Evolutionary conservation across 441 rosid genomes (phyloP), one percentile per base, ranked within the genome.

Genomic region (Brassica balearica): DNA sequence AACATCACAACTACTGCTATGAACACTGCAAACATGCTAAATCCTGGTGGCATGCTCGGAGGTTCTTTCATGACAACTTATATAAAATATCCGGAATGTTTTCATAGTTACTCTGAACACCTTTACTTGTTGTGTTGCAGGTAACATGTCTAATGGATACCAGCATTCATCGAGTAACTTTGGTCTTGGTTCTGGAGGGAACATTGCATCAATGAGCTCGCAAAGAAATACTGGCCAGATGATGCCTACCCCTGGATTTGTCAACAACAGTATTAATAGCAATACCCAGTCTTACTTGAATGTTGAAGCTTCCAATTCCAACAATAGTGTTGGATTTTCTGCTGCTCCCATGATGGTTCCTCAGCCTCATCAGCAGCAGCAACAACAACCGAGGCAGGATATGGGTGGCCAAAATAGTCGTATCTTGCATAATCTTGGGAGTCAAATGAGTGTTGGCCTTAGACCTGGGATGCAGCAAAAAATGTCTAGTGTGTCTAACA

Each of bases 181-280:
- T 87, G 78, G 92, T 68, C 80, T 92, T 78, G 89, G 89, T 83
- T 88, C 98, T 68, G 86, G 91, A 85, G 97, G 94, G 59, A 93
- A 83, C 83, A 84, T 93, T 87, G 76, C 97, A 65, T 85, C 97
- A 29, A 81, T 87, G 86, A 88, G 88, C 56, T 82, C 83, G 32
- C 96, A 84, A 58, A 87, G 97, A 84, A 87, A 84, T 83, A 68
- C 90, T 71, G 87, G 91, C 83, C 98, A 95, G 80, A 97, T 97
- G 99, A 95, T 97, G 84, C 99, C 99, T 74, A 92, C 99, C 34
- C 98, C 99, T 59, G 97, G 98, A 62, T 89, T 90, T 75, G 92
- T 84, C 75, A 89, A 77, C 79, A 88, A 36, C 70, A 72, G 5
- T 73, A 86, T 55, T 72, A 81, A 62, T 77, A 85, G 62, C 79